Evolutionary conservation across 1,284 basidiomycete species (phyloP).

Genomic region (Boletus mariae): DNA sequence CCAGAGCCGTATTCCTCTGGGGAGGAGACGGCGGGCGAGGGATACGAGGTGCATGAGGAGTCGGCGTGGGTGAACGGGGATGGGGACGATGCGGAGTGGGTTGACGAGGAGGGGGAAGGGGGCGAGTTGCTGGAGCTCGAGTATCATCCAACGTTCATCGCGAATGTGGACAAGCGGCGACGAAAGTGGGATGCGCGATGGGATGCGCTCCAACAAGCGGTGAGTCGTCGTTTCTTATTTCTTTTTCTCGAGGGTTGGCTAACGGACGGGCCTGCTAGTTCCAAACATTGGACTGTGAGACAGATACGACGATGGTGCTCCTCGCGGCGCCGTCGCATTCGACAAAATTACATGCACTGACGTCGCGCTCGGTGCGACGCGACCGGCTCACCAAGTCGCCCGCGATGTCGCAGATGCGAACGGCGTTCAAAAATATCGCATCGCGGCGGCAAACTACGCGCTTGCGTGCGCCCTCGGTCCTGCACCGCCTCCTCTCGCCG

Average conservation of each 20-base stretch:
- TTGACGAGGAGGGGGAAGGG: slow-evolving; percentile 69
- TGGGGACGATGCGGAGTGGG: slow-evolving; percentile 54
- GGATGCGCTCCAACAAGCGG: slow-evolving; percentile 68
- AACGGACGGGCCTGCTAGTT: background rate
- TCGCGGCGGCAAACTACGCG: slow-evolving; percentile 49
- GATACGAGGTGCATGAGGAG: slow-evolving; percentile 40
- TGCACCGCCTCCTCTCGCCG: slow-evolving; percentile 51
- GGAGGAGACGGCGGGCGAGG: slow-evolving; percentile 57
- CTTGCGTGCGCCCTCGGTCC: slow-evolving; percentile 48
- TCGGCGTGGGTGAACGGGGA: slow-evolving; percentile 36
- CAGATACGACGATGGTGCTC: slow-evolving; percentile 70
- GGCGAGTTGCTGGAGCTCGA: slow-evolving; percentile 72
- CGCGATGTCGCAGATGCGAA: slow-evolving; percentile 48
- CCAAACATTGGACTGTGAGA: slow-evolving; percentile 68
- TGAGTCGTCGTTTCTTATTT: slow-evolving; percentile 24
- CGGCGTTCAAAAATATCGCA: slow-evolving; percentile 57
- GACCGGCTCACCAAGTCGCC: slow-evolving; percentile 47
- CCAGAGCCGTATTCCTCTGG: slow-evolving; percentile 61
- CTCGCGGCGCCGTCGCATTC: slow-evolving; percentile 71
- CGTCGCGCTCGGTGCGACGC: slow-evolving; percentile 65
- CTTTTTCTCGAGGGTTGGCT: background rate
- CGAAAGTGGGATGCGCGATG: slow-evolving; percentile 70
- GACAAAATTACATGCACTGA: slow-evolving; percentile 56
- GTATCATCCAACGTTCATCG: slow-evolving; percentile 67
- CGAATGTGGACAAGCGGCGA: slow-evolving; percentile 60